Conservation (phyloP, 768 basidiomycete species). For the Mycena crocata region DNA sequence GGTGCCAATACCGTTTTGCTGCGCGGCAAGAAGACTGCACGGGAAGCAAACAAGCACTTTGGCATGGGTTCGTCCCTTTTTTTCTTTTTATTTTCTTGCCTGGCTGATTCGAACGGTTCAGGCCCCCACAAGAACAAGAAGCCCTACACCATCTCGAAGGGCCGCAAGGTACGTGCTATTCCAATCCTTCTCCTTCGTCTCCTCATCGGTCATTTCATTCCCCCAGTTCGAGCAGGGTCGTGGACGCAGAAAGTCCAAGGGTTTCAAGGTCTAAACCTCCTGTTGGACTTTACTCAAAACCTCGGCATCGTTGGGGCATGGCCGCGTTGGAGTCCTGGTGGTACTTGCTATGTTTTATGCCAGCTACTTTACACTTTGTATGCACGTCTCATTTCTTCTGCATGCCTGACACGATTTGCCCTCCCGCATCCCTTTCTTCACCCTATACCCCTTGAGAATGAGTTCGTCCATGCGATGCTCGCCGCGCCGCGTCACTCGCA, state of each 20-base stretch:
- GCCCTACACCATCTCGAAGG: slow-evolving; percentile 95
- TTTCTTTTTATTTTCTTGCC: neutral
- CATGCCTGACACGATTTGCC: slow-evolving; percentile 26
- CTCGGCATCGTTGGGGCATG: slow-evolving; percentile 38
- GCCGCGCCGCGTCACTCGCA: slow-evolving; percentile 30
- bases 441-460: slow-evolving; percentile 4
- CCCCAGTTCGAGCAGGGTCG: slow-evolving; percentile 93
- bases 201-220: slow-evolving; percentile 15
- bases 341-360: slow-evolving; percentile 50
- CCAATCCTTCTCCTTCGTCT: neutral
- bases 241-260: slow-evolving; percentile 98
- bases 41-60: slow-evolving; percentile 98
- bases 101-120: slow-evolving; percentile 28
- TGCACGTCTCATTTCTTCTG: slow-evolving; percentile 24
- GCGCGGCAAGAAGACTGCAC: slow-evolving; percentile 90
- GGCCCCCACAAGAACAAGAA: slow-evolving; percentile 99
- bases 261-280: slow-evolving; percentile 96
- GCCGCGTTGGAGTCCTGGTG: slow-evolving; percentile 43
- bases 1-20: slow-evolving; percentile 95
- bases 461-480: slow-evolving; percentile 10
- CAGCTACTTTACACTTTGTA: slow-evolving; percentile 33
- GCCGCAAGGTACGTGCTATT: slow-evolving; percentile 78
- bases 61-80: slow-evolving; percentile 76
- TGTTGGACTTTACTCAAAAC: slow-evolving; percentile 40
- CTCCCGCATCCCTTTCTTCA: neutral